A percentile compares a stretch with the other conserved stretches of the same genome.
Conservation (phyloP, 2,329 filamentous ascomycete genomes). For the Trichophyton benhamiae region DNA sequence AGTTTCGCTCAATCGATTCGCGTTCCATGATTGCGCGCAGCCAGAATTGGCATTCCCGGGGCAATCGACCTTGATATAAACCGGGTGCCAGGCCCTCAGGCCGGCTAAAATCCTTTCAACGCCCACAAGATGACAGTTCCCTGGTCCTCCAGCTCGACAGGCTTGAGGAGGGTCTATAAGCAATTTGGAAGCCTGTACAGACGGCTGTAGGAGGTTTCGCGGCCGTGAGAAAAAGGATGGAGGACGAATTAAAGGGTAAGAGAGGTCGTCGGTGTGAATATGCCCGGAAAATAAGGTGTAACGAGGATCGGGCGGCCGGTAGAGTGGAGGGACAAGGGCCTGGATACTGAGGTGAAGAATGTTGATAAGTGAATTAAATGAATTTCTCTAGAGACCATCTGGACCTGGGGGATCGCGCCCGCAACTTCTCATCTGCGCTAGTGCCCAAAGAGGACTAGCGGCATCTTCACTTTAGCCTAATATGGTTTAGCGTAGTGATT, state of each 20-base stretch:
- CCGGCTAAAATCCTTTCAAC: conserved; percentile 7
- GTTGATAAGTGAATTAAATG: not conserved
- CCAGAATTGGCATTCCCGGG: conserved; percentile 5
- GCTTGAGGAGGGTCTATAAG: not conserved
- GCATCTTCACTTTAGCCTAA: not conserved
- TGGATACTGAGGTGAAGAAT: not conserved
- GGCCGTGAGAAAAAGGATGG: not conserved
- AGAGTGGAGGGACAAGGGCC: not conserved
- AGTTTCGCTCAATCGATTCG: conserved; percentile 33
- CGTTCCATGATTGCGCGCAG: conserved; percentile 11
- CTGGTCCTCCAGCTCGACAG: not conserved
- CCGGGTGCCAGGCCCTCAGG: conserved; percentile 14
- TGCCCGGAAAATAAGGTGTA: not conserved
- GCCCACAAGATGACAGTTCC: not conserved
- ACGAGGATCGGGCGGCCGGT: not conserved
- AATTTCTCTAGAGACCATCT: conserved; percentile 1
- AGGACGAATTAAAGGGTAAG: not conserved
- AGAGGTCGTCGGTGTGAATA: not conserved
- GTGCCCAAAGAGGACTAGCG: conserved; percentile 4
- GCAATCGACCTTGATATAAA: not conserved
- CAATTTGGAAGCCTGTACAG: not conserved
- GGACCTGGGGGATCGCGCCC: conserved; percentile 4
- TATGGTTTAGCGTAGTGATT: not conserved
- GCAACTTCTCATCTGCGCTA: conserved; percentile 5
- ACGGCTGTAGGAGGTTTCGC: not conserved